Evolutionary conservation across 2,329 filamentous ascomycete genomes (phyloP), one percentile per base, ranked within the genome.

Genomic region (Volutella citrinella): DNA sequence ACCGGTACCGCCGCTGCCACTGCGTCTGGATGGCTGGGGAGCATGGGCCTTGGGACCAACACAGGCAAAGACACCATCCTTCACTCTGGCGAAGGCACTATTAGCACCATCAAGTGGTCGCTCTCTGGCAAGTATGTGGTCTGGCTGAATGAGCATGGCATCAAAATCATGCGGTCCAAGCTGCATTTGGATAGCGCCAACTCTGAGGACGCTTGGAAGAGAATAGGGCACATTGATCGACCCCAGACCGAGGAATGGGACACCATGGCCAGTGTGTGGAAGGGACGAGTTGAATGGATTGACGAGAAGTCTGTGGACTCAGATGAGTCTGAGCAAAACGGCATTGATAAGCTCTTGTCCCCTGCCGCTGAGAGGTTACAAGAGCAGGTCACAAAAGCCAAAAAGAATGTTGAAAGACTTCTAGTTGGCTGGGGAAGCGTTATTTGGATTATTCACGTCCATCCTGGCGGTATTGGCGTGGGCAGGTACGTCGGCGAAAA

Each of bases 221-320:
- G 91, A 9, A 87, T 98, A 43, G 90, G 87, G 16, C 91, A 97
- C 56, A 83, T 95, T 40, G 89, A 95, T 55, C 79, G 89, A 26
- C 93, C 93, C 3, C 86, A 88, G 51, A 85, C 84, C 6, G 80
- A 84, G 8, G 82, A 84, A 36, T 97, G 93, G 88, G 88, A 96
- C 48, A 89, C 95, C 25, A 96, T 98, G 90, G 90, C 90, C 1
- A 79, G 85, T 28, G 87, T 96, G 5, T 97, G 93, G 90, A 95
- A 91, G 65, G 87, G 87, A 3, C 76, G 90, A 15, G 81, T 82
- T 2, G 89, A 97, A 57, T 98, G 93, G 93, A 84, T 97, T 27
- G 87, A 97, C 52, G 85, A 95, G 51, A 76, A 82, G 41, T 72
- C 78, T 6, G 70, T 96, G n/a, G 86, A 90, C 47, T 71, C 68